Percentiles rank a stretch among this genome's conserved stretches.
Conservation (phyloP, 2,329 filamentous ascomycete species). For the Verruconis gallopava region DNA sequence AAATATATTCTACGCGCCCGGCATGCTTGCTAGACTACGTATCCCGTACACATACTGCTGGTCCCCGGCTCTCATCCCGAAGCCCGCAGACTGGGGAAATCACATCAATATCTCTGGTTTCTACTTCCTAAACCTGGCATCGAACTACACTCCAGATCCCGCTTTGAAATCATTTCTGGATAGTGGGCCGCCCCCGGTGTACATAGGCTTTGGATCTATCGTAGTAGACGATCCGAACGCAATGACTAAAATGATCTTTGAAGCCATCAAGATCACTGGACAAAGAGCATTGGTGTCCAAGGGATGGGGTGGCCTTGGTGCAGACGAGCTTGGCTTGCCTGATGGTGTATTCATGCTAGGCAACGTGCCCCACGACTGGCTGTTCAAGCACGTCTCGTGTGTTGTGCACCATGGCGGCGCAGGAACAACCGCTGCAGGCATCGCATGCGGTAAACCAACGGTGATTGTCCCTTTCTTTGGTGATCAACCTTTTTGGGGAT, state of each 20-base stretch:
- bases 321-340: slow-evolving; percentile 38
- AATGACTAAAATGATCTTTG: slow-evolving; percentile 30
- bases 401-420: slow-evolving; percentile 84
- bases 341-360: slow-evolving; percentile 72
- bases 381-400: slow-evolving; percentile 67
- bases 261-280: slow-evolving; percentile 40
- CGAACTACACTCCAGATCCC: slow-evolving; percentile 26
- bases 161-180: slow-evolving; percentile 26
- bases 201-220: slow-evolving; percentile 31
- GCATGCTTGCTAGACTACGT: slow-evolving; percentile 9
- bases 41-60: slow-evolving; percentile 13
- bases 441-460: slow-evolving; percentile 66
- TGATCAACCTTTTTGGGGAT: slow-evolving; percentile 42
- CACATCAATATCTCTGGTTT: slow-evolving; percentile 29
- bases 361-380: slow-evolving; percentile 79
- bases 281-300: slow-evolving; percentile 74
- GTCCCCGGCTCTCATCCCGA: slow-evolving; percentile 13
- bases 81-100: slow-evolving; percentile 19
- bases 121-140: slow-evolving; percentile 27
- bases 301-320: slow-evolving; percentile 77
- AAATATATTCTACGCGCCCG: slow-evolving; percentile 11
- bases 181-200: slow-evolving; percentile 23
- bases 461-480: slow-evolving; percentile 69
- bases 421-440: slow-evolving; percentile 78
- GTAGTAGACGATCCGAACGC: slow-evolving; percentile 30